These are phyloP conservation scores for Suillus spraguei DNA, from an alignment of 768 basidiomycete species.

Conservation along the genomic window DNA sequence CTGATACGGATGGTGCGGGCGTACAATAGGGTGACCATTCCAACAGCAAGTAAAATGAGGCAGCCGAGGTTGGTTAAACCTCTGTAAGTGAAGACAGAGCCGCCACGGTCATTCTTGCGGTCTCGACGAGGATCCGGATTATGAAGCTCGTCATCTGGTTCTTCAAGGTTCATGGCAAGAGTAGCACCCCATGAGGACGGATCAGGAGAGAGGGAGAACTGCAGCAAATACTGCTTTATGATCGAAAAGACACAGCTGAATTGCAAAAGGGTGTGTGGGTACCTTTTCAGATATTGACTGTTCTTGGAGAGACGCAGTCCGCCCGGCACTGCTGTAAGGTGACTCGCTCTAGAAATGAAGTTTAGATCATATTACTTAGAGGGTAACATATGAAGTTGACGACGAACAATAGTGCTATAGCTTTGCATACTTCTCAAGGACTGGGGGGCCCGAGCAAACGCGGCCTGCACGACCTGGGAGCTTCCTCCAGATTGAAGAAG, in stretches of 20 bases:
- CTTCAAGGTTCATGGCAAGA: slow-evolving; percentile 54
- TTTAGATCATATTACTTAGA: slow-evolving; percentile 2
- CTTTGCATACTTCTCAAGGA: slow-evolving; percentile 43
- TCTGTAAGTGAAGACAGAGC: slow-evolving; percentile 65
- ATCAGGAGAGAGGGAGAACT: slow-evolving; percentile 79
- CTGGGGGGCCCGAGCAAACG: slow-evolving; percentile 42
- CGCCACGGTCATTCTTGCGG: slow-evolving; percentile 52
- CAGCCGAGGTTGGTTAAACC: slow-evolving; percentile 77
- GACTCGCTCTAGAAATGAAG: slow-evolving; percentile 39
- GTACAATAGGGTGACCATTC: slow-evolving; percentile 62
- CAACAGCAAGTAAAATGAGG: slow-evolving; percentile 54
- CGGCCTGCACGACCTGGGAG: slow-evolving; percentile 41
- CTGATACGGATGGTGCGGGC: slow-evolving; percentile 22
- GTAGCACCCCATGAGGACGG: slow-evolving; percentile 74
- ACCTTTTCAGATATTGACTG: slow-evolving; percentile 66
- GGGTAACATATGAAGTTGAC: neutral
- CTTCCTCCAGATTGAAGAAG: slow-evolving; percentile 43
- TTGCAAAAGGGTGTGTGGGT: slow-evolving; percentile 12
- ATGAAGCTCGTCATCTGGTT: slow-evolving; percentile 74
- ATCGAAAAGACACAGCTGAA: neutral
- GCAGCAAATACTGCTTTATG: neutral
- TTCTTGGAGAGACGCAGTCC: slow-evolving; percentile 26
- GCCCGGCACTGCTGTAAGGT: slow-evolving; percentile 39
- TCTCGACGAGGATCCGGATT: slow-evolving; percentile 71
- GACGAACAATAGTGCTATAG: slow-evolving; percentile 43